Evolutionary conservation across 2,329 filamentous ascomycete genomes (phyloP), one percentile per base, ranked within the genome.

Genomic region (Akanthomyces uredinophilus): DNA sequence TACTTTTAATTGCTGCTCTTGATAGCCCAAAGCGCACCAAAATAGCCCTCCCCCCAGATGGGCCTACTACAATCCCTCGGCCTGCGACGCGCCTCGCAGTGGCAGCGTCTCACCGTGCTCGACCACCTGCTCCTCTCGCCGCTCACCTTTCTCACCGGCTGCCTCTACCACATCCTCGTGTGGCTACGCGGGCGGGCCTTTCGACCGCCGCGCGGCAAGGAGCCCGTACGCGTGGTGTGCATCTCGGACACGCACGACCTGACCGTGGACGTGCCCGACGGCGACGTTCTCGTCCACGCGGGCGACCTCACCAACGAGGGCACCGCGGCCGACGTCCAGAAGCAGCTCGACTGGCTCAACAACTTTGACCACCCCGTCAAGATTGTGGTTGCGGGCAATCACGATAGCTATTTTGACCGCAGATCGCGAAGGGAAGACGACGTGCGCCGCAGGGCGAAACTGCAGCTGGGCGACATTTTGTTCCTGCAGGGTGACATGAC

Each of bases 231-330:
- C 64, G 82, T 97, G 29, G 90, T 97, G 65, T 96, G 91, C 75
- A 86, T 97, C 66, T 94, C 92, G 11, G 94, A 97, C 76, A 97
- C 94, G 0, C 94, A 97, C 76, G 86, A 85, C 64, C 80, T 83
- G 47, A 80, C 81, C 11, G 77, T 85, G 8, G 68, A 74, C 20
- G 80, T 96, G 1, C 92, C 92, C 0, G 75, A 82, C 11, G 93
- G 92, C 61, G 92, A 97, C 73, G 80, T 97, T 24, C 83, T 98
- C 54, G 89, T 98, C 68, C 94, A 97, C 71, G 90, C 92, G 2
- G 94, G 94, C 43, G 94, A 98, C 75, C 80, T 96, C 69, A 89
- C 88, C 60, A 87, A 91, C 67, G 78, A 79, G 24, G 94, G 94
- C 44, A 89, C 86, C 10, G 82, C 85, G 0, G 78, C 79, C 14